A percentile compares a stretch with the other conserved stretches of the same genome.
Conservation (phyloP, 2,329 filamentous ascomycete genomes). For the Pestalotiopsis sp. region DNA sequence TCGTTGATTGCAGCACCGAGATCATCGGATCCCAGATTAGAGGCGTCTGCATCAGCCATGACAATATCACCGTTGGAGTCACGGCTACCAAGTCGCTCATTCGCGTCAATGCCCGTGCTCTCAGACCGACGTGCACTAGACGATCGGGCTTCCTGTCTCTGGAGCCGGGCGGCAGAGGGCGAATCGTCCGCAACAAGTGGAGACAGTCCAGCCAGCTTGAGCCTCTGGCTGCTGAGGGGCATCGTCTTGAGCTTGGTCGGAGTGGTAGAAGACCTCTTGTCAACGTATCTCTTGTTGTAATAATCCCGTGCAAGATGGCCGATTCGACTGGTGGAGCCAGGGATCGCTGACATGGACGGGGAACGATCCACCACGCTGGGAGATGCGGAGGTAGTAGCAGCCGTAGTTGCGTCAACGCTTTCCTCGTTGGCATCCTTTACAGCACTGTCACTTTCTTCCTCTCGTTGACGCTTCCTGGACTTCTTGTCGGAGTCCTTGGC, state of each 20-base stretch:
- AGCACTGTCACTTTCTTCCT: neutral
- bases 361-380: neutral
- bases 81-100: conserved; percentile 10
- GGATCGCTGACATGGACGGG: neutral
- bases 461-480: conserved; percentile 21
- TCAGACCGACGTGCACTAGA: neutral
- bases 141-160: conserved; percentile 7
- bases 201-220: neutral
- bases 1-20: conserved; percentile 7
- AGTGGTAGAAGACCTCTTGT: neutral
- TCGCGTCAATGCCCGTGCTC: conserved; percentile 6
- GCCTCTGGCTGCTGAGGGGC: neutral
- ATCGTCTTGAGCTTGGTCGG: neutral
- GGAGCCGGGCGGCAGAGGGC: conserved; percentile 14
- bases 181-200: neutral
- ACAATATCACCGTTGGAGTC: conserved; percentile 9
- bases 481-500: conserved; percentile 11
- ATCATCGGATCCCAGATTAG: conserved; percentile 14
- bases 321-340: conserved; percentile 16
- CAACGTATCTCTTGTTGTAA: conserved; percentile 24
- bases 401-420: neutral
- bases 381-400: neutral
- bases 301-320: conserved; percentile 27
- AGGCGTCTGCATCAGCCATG: neutral
- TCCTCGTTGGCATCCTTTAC: neutral